Evolutionary conservation across 768 basidiomycete genomes (phyloP).

Genomic region (Pisolithus microcarpus): DNA sequence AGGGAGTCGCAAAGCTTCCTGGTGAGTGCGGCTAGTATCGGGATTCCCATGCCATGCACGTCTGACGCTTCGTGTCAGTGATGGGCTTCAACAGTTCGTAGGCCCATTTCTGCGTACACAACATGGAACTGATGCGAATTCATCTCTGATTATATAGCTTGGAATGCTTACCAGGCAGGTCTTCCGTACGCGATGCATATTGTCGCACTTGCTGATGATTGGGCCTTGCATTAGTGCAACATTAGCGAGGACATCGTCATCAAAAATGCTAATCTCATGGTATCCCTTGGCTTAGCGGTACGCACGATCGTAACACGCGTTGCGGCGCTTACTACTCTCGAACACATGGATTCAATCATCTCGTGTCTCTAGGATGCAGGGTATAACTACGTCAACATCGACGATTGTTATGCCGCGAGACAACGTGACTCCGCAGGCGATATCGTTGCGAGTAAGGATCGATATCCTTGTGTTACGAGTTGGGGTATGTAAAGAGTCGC

Average conservation of each 20-base stretch:
- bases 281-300: slow-evolving; percentile 45
- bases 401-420: slow-evolving; percentile 61
- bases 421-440: slow-evolving; percentile 42
- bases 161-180: slow-evolving; percentile 62
- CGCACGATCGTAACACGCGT: background rate
- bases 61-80: slow-evolving; percentile 27
- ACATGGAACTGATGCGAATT: background rate
- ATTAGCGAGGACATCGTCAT: slow-evolving; percentile 51
- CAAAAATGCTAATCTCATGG: slow-evolving; percentile 43
- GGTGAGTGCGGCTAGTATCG: slow-evolving; percentile 18
- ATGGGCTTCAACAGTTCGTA: slow-evolving; percentile 59
- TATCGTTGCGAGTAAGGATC: slow-evolving; percentile 44
- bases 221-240: slow-evolving; percentile 36
- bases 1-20: slow-evolving; percentile 29
- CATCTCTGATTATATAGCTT: slow-evolving; percentile 44
- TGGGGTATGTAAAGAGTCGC: too few relatives aligned
- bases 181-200: background rate
- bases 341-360: background rate
- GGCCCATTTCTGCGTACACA: background rate
- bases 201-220: background rate
- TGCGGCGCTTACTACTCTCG: background rate
- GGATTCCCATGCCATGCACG: too few relatives aligned
- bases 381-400: slow-evolving; percentile 53
- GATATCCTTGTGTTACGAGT: background rate
- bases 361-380: slow-evolving; percentile 40